phyloP scores from a whole-genome alignment of 2,329 filamentous ascomycete species.

The Sclerotinia spermophila region DNA sequence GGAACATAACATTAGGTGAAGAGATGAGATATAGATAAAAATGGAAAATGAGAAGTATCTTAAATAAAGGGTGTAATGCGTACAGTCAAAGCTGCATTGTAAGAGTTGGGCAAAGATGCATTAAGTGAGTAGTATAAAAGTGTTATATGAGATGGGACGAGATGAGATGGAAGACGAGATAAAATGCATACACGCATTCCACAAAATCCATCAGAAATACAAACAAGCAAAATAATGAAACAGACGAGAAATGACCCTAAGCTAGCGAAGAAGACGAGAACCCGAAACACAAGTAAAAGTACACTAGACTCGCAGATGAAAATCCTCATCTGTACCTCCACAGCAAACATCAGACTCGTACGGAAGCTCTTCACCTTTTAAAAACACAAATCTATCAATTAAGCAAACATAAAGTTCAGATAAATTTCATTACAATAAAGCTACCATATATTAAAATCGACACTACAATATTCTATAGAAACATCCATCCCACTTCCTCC shows the following conservation, averaged over 20 bases:
- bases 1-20: no score
- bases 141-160: neutral
- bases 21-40: fast-evolving
- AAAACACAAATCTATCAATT: neutral
- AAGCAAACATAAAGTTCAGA: neutral
- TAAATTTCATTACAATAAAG: neutral
- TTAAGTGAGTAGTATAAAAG: no score
- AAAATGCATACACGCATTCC: no score
- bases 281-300: neutral
- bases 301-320: neutral
- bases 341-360: neutral
- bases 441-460: slow-evolving; percentile 8
- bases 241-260: no score
- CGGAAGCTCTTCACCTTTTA: neutral
- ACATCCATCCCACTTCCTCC: neutral
- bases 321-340: neutral
- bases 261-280: no score
- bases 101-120: neutral
- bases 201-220: neutral
- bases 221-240: neutral
- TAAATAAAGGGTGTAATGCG: neutral
- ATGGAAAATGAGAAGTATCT: neutral
- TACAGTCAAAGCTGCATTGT: neutral
- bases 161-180: neutral
- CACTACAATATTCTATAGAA: slow-evolving; percentile 9